Evolutionary conservation across 2,329 filamentous ascomycete species (phyloP).

Genomic region (Ceratocystis alfenasii): DNA sequence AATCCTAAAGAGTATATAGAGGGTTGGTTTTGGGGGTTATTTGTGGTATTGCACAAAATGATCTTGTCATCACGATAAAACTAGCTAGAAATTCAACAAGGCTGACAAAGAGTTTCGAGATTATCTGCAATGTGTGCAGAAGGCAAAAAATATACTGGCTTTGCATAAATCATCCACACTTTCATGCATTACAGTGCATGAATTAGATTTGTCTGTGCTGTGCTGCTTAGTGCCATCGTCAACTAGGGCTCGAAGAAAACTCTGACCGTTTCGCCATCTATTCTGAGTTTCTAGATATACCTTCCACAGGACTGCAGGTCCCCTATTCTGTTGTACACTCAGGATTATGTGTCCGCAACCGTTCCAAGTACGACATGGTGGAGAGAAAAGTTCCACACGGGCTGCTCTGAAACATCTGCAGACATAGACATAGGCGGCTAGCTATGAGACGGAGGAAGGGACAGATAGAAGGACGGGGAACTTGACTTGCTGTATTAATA

Average conservation of each 20-base stretch:
- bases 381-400: not conserved
- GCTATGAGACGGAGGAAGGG: not conserved
- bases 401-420: not conserved
- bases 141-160: not conserved
- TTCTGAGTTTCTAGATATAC: not conserved
- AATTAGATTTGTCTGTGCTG: not conserved
- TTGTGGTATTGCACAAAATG: not conserved
- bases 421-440: not conserved
- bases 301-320: not conserved
- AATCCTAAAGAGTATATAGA: not conserved
- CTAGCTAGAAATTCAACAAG: not conserved
- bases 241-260: too few species aligned
- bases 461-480: not conserved
- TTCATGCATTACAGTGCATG: not conserved
- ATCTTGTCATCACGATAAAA: too few species aligned
- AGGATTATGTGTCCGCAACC: not conserved
- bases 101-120: not conserved
- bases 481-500: not conserved
- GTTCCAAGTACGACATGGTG: not conserved
- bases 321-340: not conserved
- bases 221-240: too few species aligned
- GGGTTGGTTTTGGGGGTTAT: not conserved
- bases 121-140: not conserved
- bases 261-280: too few species aligned
- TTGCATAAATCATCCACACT: not conserved